Evolutionary conservation across 225 moss, liverwort and hornwort species (phyloP), one percentile per base, ranked within the genome.

Genomic region (Pleurozium schreberi): DNA sequence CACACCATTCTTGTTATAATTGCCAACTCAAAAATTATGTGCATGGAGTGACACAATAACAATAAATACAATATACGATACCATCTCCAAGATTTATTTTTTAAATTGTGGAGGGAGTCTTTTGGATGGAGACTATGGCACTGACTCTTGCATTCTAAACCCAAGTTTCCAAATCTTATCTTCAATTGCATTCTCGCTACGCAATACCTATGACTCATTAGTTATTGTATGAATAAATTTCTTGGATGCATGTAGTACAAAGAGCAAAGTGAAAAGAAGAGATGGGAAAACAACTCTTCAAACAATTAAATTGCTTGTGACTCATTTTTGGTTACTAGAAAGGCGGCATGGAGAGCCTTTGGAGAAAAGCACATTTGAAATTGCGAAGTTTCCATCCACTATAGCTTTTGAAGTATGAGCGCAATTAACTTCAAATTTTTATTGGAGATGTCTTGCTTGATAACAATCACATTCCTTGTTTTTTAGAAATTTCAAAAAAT

Each of bases 121-220:
- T 63, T 13, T 27, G 61, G 16, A 63, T 4, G 17, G 0, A 63
- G 8, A 65, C 34, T 34, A 9, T 36, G 36, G 36, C 65, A 34
- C 34, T 16, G 9, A 65, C 34, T 34, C 33, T 64, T 1, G 1
- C 65, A 65, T 65, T 18, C 0, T n/a, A 0, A 10, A 18, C 17
- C 3, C 9, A 9, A 19, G 1, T 34, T 36, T 36, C 0, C 5
- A 36, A 65, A 65, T 19, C 34, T 19, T 65, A 18, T 34, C 34
- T 18, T 34, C 5, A 19, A 65, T 0, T 1, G 0, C 19, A 65
- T 65, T 65, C 28, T 5, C 10, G 19, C 1, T 36, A 0, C 3
- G 10, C 19, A 65, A 65, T 36, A 36, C 1, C 1, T 36, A 19
- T 36, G 10, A 19, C 7, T 67, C 21, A 67, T n/a, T n/a, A 67